Evolutionary conservation across 306 rosid species (phyloP), one percentile per base, ranked within the genome.

Genomic region (Vigna radiata): DNA sequence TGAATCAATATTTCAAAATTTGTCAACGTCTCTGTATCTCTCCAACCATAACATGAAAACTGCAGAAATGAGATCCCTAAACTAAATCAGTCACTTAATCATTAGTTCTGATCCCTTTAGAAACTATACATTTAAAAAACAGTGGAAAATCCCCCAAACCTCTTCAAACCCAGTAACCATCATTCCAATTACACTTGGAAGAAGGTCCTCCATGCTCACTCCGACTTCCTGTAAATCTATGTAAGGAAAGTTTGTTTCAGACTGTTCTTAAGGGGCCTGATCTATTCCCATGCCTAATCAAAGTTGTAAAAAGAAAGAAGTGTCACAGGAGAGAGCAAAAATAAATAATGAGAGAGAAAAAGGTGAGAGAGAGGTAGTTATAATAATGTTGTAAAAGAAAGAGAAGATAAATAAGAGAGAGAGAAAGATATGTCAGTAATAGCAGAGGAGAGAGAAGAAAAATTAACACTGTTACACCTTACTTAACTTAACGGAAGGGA

Each of bases 231-330:
- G 91, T 55, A 73, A 84, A 84, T 86, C 89, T 90, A 78, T 91
- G 85, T 6, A 94, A 75, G 6, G 92, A 82, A 15, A 87, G 88
- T 86, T 90, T 94, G 90, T 87, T 94, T 59, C 96, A 83, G 72
- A 83, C 84, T 17, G 96, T 91, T 90, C 91, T 92, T 65, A 94
- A 76, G 16, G 98, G 98, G 17, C 98, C 98, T 59, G 98, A 94
- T 70, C 97, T 86, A 83, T 94, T 94, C 79, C 97, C 98, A 77
- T 94, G 98, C 84, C 88, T 83, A 58, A 90, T 74, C n/a, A n/a
- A n/a, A n/a, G n/a, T n/a, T n/a, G n/a, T n/a, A n/a, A n/a, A n/a
- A n/a, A n/a, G n/a, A n/a, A n/a, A n/a, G n/a, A n/a, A n/a, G n/a
- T n/a, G n/a, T n/a, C n/a, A n/a, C n/a, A n/a, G n/a, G n/a, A n/a